Conservation (phyloP, 2,329 filamentous ascomycete species). For the Xylariomycetidae sp. region DNA sequence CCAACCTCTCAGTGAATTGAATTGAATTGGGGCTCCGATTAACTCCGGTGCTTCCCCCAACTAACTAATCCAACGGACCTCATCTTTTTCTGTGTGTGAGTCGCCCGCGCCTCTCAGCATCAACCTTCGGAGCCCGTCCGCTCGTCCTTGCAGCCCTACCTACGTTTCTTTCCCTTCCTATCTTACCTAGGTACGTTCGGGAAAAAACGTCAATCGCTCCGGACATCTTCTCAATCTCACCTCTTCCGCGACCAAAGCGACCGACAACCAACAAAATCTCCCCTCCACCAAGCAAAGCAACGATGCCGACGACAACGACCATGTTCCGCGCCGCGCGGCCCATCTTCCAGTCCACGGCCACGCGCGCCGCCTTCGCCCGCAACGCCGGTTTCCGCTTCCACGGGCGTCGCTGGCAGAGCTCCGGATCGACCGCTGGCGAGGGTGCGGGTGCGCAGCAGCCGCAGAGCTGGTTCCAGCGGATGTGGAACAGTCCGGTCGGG, state of each 20-base stretch:
- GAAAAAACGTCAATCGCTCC: no score
- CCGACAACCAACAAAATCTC: no score
- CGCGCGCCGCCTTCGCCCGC: slow-evolving; percentile 48
- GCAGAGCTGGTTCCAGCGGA: slow-evolving; percentile 62
- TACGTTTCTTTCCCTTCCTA: no score
- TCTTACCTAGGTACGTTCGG: no score
- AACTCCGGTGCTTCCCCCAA: slow-evolving; percentile 12
- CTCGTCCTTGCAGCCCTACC: no score
- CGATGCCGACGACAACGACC: slow-evolving; percentile 41
- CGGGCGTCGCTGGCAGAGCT: slow-evolving; percentile 65
- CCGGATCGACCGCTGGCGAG: slow-evolving; percentile 37
- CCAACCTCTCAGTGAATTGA: no score
- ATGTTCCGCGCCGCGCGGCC: slow-evolving; percentile 50
- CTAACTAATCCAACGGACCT: no score
- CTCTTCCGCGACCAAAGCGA: not conserved
- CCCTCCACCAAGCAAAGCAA: slow-evolving; percentile 7
- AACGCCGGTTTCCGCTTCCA: slow-evolving; percentile 30
- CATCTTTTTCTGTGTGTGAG: slow-evolving; percentile 2
- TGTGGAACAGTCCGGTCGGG: slow-evolving; percentile 78
- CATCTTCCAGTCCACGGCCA: slow-evolving; percentile 49
- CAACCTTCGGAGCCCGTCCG: no score
- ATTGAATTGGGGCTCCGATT: slow-evolving; percentile 13
- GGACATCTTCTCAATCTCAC: slow-evolving; percentile 8
- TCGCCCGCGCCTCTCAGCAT: no score
- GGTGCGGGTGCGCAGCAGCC: slow-evolving; percentile 34